Conservation (phyloP, 1,139 yeast genomes). For the Yamadazyma dendronema region DNA sequence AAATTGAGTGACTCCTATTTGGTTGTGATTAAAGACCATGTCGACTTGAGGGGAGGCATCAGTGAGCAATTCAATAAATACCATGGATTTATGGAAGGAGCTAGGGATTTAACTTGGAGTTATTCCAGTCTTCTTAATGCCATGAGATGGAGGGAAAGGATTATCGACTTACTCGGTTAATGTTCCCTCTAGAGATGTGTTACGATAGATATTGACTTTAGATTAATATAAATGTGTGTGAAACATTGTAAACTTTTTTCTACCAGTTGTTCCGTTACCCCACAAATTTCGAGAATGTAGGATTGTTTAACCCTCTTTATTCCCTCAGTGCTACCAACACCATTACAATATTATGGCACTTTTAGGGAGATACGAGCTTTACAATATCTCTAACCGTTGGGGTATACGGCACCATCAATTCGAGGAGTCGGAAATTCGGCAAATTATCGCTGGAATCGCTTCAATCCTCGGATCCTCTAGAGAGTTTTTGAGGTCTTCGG, state of each 20-base stretch:
- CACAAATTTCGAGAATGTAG: neutral
- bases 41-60: conserved; percentile 70
- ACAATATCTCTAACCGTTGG: too few species aligned
- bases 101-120: conserved; percentile 86
- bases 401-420: too few species aligned
- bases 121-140: conserved; percentile 79
- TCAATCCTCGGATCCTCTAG: neutral
- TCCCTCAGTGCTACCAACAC: neutral
- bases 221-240: neutral
- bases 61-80: conserved; percentile 85
- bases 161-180: conserved; percentile 1
- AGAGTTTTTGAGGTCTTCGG: too few species aligned
- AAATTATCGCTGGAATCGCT: neutral
- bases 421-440: neutral
- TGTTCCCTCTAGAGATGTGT: neutral
- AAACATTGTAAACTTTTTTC: neutral
- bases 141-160: conserved; percentile 53
- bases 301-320: neutral
- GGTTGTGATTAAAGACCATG: conserved; percentile 69
- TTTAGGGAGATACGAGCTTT: too few species aligned
- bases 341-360: neutral
- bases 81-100: conserved; percentile 87
- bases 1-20: conserved; percentile 75
- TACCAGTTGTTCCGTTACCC: neutral
- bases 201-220: neutral